Percentiles rank a stretch among this genome's conserved stretches.
These are phyloP conservation scores for Diatrype stigma DNA, from an alignment of 2,329 filamentous ascomycete genomes.

Conservation along the genomic window DNA sequence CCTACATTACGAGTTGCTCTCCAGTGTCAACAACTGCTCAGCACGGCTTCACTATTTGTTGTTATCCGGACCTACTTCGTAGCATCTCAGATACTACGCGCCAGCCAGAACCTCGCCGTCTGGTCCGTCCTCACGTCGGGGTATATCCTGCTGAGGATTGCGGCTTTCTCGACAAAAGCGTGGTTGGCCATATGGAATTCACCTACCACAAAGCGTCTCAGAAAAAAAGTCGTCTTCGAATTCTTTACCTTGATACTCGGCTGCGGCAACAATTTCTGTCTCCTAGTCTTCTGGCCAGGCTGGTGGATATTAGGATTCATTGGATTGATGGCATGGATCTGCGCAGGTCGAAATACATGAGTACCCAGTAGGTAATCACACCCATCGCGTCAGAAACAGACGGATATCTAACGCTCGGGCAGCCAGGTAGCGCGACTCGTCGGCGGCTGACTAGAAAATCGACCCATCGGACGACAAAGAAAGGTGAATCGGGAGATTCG, in stretches of 20 bases:
- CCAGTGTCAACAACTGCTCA: slow-evolving; percentile 32
- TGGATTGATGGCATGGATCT: slow-evolving; percentile 30
- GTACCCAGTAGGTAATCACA: not conserved
- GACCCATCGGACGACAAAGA: too few relatives aligned
- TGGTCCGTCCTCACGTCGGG: slow-evolving; percentile 26
- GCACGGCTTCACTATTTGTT: slow-evolving; percentile 26
- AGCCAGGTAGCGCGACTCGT: not conserved
- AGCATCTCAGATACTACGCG: slow-evolving; percentile 23
- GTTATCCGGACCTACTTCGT: slow-evolving; percentile 28
- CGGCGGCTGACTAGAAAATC: not conserved
- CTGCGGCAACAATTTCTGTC: slow-evolving; percentile 42
- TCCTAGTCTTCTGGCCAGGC: slow-evolving; percentile 55
- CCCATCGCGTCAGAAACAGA: not conserved
- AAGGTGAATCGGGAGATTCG: too few relatives aligned
- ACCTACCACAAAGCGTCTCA: slow-evolving; percentile 25
- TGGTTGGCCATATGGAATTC: slow-evolving; percentile 33
- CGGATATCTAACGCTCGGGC: not conserved
- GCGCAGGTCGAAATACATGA: slow-evolving; percentile 24
- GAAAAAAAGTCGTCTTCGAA: slow-evolving; percentile 48
- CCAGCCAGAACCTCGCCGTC: slow-evolving; percentile 25
- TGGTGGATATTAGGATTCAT: slow-evolving; percentile 44
- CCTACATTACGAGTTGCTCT: slow-evolving; percentile 32
- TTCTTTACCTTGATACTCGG: slow-evolving; percentile 49
- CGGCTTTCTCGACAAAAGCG: slow-evolving; percentile 12
- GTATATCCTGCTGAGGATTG: slow-evolving; percentile 4